A percentile compares a stretch with the other conserved stretches of the same genome.
Evolutionary conservation across 306 rosid species (phyloP).

Genomic region (Sophora flavescens): DNA sequence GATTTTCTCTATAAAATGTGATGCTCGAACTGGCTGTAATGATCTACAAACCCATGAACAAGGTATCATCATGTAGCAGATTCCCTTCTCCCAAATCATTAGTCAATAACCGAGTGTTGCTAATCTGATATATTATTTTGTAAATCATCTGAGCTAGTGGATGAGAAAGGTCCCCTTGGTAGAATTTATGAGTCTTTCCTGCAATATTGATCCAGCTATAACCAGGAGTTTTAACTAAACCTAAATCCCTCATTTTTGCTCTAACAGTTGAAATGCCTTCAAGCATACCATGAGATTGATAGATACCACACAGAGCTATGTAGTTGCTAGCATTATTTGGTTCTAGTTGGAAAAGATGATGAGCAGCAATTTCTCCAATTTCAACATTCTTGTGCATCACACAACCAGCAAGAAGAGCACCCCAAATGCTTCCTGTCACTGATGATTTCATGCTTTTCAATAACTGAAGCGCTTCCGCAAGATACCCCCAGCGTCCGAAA

Average conservation of each 20-base stretch:
- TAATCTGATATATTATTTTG: conserved; percentile 49
- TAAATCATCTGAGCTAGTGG: conserved; percentile 45
- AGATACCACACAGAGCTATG: conserved; percentile 64
- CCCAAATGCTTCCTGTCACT: conserved; percentile 73
- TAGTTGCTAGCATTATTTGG: conserved; percentile 75
- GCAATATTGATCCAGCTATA: conserved; percentile 70
- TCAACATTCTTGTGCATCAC: conserved; percentile 68
- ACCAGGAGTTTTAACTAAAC: conserved; percentile 73
- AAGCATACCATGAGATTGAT: conserved; percentile 56
- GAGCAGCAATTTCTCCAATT: conserved; percentile 79
- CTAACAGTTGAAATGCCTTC: conserved; percentile 50
- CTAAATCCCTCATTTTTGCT: conserved; percentile 62
- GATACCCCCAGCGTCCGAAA: conserved; percentile 69
- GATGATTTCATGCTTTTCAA: conserved; percentile 48
- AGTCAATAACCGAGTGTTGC: conserved; percentile 38
- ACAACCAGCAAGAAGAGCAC: conserved; percentile 81
- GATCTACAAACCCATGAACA: conserved; percentile 28
- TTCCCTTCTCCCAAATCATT: conserved; percentile 36
- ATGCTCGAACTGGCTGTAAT: conserved; percentile 16
- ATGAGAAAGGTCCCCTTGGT: conserved; percentile 64
- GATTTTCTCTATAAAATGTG: neutral
- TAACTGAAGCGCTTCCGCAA: conserved; percentile 64
- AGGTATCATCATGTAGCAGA: conserved; percentile 27
- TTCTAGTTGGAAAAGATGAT: conserved; percentile 67
- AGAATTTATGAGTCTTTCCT: conserved; percentile 55